Conservation (phyloP, 1,284 basidiomycete genomes). For the Papiliotrema flavescens region DNA sequence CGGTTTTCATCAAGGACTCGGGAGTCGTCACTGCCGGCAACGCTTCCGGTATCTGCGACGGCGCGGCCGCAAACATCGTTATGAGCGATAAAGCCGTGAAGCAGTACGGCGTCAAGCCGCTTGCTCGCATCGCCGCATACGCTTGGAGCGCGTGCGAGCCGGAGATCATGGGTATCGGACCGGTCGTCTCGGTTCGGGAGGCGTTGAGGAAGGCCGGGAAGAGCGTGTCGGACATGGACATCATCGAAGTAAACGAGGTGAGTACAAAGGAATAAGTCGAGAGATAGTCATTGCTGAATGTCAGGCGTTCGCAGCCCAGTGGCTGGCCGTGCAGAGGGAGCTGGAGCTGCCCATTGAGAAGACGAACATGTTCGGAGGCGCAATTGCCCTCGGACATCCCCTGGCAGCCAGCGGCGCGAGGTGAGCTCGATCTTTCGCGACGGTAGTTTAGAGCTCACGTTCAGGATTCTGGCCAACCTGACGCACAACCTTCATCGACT, state of each 20-base stretch:
- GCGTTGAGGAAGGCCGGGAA: constrained; percentile 36
- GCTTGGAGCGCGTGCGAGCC: constrained; percentile 57
- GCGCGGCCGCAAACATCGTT: constrained; percentile 56
- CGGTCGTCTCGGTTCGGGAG: constrained; percentile 46
- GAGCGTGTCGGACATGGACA: constrained; percentile 52
- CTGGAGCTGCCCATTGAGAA: constrained; percentile 55
- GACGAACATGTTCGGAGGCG: constrained; percentile 55
- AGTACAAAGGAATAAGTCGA: constrained; percentile 2
- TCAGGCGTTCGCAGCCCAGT: constrained; percentile 56
- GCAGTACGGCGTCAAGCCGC: constrained; percentile 51
- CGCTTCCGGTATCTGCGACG: constrained; percentile 56
- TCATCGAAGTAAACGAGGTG: constrained; percentile 57
- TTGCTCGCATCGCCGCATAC: constrained; percentile 54
- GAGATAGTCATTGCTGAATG: too few relatives aligned
- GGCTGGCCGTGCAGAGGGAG: constrained; percentile 55
- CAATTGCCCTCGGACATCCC: constrained; percentile 55
- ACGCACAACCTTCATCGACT: constrained; percentile 55
- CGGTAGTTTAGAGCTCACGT: neutral
- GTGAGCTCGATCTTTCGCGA: constrained; percentile 6
- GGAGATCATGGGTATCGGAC: constrained; percentile 58
- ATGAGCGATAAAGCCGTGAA: constrained; percentile 52
- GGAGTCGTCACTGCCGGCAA: constrained; percentile 57
- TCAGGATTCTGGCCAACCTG: constrained; percentile 53
- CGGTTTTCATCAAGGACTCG: constrained; percentile 54
- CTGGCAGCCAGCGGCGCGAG: constrained; percentile 55